phyloP scores from a whole-genome alignment of 371 early-diverging fungal genomes.

The Mucor sp. region DNA sequence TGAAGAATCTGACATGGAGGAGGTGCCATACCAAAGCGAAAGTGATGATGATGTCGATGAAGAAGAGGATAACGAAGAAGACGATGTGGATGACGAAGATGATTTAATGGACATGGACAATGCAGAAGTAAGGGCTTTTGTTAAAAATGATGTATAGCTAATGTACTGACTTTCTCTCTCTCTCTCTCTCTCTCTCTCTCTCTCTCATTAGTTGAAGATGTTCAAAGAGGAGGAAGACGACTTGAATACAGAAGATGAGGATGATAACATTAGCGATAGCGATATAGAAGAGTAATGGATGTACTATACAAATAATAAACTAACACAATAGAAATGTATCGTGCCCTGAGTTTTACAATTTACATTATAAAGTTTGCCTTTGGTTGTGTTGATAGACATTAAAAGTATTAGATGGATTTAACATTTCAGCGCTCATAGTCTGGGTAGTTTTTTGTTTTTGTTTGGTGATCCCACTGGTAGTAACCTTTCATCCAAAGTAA shows the following conservation, averaged over 20 bases:
- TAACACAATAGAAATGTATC: not conserved
- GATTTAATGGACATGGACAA: slow-evolving; percentile 22
- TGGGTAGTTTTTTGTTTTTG: too few species aligned
- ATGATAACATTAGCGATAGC: slow-evolving; percentile 23
- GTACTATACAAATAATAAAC: not conserved
- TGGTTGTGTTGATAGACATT: too few species aligned
- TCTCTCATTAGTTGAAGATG: slow-evolving; percentile 10
- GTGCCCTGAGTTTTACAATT: not conserved
- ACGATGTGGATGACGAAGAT: slow-evolving; percentile 33
- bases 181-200: too few species aligned
- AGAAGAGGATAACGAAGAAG: slow-evolving; percentile 49
- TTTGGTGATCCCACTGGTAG: too few species aligned
- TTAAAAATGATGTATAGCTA: not conserved
- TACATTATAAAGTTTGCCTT: too few species aligned
- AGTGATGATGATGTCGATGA: slow-evolving; percentile 47
- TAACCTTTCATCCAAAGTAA: too few species aligned
- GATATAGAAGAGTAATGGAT: slow-evolving; percentile 23
- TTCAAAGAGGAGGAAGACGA: slow-evolving; percentile 30
- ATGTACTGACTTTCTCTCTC: not conserved
- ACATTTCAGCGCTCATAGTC: too few species aligned
- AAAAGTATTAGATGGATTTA: too few species aligned
- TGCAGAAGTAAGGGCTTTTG: slow-evolving; percentile 2
- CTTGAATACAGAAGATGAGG: slow-evolving; percentile 13
- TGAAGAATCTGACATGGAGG: slow-evolving; percentile 31
- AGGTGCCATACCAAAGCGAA: slow-evolving; percentile 39